Evolutionary conservation across 768 basidiomycete species (phyloP), one percentile per base, ranked within the genome.

Genomic region (Terana coerulea): DNA sequence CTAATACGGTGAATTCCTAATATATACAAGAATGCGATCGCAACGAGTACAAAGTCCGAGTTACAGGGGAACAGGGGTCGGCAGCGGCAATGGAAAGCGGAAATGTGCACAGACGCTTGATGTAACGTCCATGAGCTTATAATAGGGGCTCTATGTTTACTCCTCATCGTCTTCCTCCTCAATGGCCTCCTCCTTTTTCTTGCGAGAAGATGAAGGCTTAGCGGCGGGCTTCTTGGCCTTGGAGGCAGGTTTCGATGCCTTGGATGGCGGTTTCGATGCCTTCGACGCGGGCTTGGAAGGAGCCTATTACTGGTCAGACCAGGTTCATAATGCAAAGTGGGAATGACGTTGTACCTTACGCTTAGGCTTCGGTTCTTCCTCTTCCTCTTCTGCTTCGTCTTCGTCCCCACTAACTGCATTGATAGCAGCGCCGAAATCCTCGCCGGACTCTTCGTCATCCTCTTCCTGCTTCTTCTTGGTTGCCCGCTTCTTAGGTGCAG

Each of bases 311-410:
- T 55, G 14, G 60, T 42, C 6, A 62, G 59, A 1, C 57, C 62
- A 49, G 57, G 59, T 58, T 62, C 3, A 19, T 21, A 24, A 15
- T 22, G 11, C 12, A 34, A 41, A 28, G n/a, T 14, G n/a, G 21
- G 21, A 3, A 35, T 3, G 37, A 2, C 6, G 15, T 57, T 69
- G 19, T 59, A 83, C 86, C 81, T 88, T 86, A 69, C 85, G 83
- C 81, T 88, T 86, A 69, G 85, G 83, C 70, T 90, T 91, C 73
- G 83, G 87, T 60, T 71, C 72, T 6, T 46, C 54, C 6, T 67
- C 68, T 1, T 73, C 72, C 10, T 79, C 77, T 1, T 75, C 64
- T 8, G 60, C 76, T 5, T 76, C 78, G 10, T 74, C 76, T n/a
- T 63, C 73, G 14, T 70, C 75, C 6, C 59, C 74, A 31, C 67